Evolutionary conservation across 805 yeast species (phyloP).

Genomic region (Spathaspora girioi): DNA sequence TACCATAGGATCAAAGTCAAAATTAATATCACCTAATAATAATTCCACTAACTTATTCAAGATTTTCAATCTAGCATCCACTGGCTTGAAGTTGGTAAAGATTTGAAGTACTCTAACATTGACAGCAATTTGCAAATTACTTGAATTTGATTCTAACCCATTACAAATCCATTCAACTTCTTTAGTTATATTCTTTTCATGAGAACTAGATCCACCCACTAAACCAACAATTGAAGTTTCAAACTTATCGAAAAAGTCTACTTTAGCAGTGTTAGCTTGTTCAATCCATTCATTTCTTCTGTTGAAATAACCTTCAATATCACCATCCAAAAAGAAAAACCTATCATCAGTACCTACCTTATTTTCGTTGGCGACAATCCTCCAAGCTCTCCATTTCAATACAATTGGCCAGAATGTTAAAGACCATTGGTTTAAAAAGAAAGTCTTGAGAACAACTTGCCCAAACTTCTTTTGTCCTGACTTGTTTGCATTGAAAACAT

Average conservation of each 20-base stretch:
- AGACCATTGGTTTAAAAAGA: conserved; percentile 66
- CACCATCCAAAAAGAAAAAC: conserved; percentile 26
- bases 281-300: conserved; percentile 43
- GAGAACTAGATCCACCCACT: conserved; percentile 43
- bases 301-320: conserved; percentile 22
- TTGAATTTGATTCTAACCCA: conserved; percentile 43
- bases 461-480: conserved; percentile 52
- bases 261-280: conserved; percentile 45
- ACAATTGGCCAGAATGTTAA: conserved; percentile 28
- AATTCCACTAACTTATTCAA: conserved; percentile 48
- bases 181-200: conserved; percentile 48
- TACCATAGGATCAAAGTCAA: conserved; percentile 37
- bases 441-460: conserved; percentile 52
- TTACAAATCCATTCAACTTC: conserved; percentile 61
- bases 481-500: conserved; percentile 39
- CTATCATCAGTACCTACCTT: conserved; percentile 27
- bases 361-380: conserved; percentile 20
- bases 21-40: conserved; percentile 43
- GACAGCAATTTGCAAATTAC: conserved; percentile 39
- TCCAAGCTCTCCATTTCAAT: conserved; percentile 49
- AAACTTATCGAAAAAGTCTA: conserved; percentile 46
- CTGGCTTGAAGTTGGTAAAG: conserved; percentile 50
- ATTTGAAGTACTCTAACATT: conserved; percentile 50
- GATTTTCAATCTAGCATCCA: conserved; percentile 54
- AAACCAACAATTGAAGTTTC: conserved; percentile 58